Evolutionary conservation across 2,329 filamentous ascomycete genomes (phyloP).

Genomic region (Curvularia eragrostidis): DNA sequence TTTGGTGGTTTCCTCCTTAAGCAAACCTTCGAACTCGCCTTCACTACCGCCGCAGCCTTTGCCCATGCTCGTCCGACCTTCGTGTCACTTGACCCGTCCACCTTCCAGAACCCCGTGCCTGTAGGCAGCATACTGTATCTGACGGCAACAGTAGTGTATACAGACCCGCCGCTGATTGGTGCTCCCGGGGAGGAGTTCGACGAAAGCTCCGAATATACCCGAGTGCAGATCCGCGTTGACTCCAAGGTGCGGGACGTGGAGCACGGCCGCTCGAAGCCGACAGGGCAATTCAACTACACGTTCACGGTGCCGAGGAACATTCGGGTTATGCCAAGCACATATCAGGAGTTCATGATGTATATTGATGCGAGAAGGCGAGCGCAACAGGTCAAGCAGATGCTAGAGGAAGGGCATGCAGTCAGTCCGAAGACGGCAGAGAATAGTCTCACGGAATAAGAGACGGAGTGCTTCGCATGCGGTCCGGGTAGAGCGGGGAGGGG

Average conservation of each 20-base stretch:
- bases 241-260: constrained; percentile 76
- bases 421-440: constrained; percentile 42
- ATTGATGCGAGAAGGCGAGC: constrained; percentile 66
- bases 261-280: constrained; percentile 70
- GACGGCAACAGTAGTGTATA: constrained; percentile 75
- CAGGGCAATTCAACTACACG: constrained; percentile 79
- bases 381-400: constrained; percentile 54
- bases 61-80: constrained; percentile 74
- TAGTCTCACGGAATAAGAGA: constrained; percentile 46
- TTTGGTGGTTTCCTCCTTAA: constrained; percentile 78
- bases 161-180: constrained; percentile 64
- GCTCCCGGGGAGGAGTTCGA: constrained; percentile 46
- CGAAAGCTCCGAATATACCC: constrained; percentile 57
- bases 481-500: not conserved
- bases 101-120: constrained; percentile 76
- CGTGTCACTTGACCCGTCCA: constrained; percentile 74
- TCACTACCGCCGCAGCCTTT: constrained; percentile 75
- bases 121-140: constrained; percentile 77
- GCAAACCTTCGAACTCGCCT: constrained; percentile 77
- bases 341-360: constrained; percentile 70
- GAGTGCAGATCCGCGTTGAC: constrained; percentile 74
- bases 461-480: not conserved
- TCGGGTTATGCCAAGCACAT: constrained; percentile 69
- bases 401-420: constrained; percentile 39
- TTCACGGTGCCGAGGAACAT: constrained; percentile 70